Conservation (phyloP, 257 asterid genomes). For the Echites panduratus region DNA sequence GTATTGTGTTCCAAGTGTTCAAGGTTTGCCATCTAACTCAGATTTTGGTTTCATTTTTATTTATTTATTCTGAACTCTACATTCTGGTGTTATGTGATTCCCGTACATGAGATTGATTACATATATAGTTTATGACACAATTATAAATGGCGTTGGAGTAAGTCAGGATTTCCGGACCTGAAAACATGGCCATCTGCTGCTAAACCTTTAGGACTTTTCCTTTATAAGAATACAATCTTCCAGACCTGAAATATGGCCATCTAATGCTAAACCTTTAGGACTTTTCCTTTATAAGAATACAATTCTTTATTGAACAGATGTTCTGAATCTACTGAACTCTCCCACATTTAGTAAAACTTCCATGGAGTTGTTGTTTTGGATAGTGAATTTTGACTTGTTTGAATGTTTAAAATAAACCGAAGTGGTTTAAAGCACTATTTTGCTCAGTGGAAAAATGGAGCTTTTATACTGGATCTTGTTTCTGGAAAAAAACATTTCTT, state of each 20-base stretch:
- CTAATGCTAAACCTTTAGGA: no score
- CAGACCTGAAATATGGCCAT: not conserved
- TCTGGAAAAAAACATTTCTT: not conserved
- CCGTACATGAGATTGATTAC: not conserved
- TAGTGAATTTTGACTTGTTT: not conserved
- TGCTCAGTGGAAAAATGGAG: not conserved
- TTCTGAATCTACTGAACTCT: not conserved
- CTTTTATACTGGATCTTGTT: not conserved
- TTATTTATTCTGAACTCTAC: not conserved
- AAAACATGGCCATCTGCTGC: not conserved
- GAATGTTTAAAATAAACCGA: not conserved
- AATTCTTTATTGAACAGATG: not conserved
- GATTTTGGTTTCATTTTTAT: not conserved
- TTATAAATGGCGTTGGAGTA: not conserved
- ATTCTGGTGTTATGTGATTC: not conserved
- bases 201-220: not conserved
- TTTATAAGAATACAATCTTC: not conserved
- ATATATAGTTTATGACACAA: not conserved
- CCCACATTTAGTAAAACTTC: not conserved
- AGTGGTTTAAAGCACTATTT: not conserved
- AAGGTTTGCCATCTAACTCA: conserved; percentile 31
- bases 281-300: not conserved
- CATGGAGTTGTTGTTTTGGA: not conserved
- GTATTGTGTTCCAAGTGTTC: conserved; percentile 45
- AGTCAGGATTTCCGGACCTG: not conserved